Evolutionary conservation across 2,329 filamentous ascomycete genomes (phyloP).

Genomic region (Knoxdaviesia proteae): DNA sequence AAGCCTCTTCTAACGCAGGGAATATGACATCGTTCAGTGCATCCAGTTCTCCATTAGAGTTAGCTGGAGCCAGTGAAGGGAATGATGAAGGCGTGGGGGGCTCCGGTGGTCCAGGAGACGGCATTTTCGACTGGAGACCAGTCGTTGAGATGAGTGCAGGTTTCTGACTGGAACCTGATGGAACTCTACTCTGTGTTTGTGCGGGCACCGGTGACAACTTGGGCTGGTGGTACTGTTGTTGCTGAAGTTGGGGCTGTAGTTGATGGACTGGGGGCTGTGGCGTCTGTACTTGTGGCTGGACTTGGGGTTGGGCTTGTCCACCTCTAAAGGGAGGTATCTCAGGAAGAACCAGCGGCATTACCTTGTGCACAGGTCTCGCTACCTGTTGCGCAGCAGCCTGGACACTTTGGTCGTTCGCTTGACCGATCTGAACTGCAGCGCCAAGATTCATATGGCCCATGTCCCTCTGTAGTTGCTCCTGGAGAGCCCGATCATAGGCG

Average conservation of each 20-base stretch:
- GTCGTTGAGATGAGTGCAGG: slow-evolving; percentile 2
- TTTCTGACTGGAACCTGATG: no score
- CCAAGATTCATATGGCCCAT: slow-evolving; percentile 34
- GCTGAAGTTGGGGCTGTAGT: slow-evolving; percentile 1
- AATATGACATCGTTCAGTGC: slow-evolving; percentile 82
- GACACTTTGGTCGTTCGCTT: no score
- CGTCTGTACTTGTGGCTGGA: slow-evolving; percentile 11
- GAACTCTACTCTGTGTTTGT: slow-evolving; percentile 3
- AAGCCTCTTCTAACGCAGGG: slow-evolving; percentile 75
- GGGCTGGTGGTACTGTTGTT: slow-evolving; percentile 7
- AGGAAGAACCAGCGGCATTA: slow-evolving; percentile 18
- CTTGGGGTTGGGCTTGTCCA: slow-evolving; percentile 16
- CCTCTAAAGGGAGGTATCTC: slow-evolving; percentile 36
- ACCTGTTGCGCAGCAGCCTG: no score
- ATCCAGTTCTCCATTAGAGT: slow-evolving; percentile 51
- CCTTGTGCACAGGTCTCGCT: no score
- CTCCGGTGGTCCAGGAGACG: slow-evolving; percentile 13
- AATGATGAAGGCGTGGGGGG: slow-evolving; percentile 24
- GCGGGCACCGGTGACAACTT: slow-evolving; percentile 6
- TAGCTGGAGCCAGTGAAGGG: slow-evolving; percentile 33
- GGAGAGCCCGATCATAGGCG: slow-evolving; percentile 39
- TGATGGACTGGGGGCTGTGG: slow-evolving; percentile 5
- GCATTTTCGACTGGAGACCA: slow-evolving; percentile 11
- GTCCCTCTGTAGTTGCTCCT: slow-evolving; percentile 42
- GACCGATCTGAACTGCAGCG: slow-evolving; percentile 10